Conservation (phyloP, 179 eudicot species). For the Spergularia azorica region DNA sequence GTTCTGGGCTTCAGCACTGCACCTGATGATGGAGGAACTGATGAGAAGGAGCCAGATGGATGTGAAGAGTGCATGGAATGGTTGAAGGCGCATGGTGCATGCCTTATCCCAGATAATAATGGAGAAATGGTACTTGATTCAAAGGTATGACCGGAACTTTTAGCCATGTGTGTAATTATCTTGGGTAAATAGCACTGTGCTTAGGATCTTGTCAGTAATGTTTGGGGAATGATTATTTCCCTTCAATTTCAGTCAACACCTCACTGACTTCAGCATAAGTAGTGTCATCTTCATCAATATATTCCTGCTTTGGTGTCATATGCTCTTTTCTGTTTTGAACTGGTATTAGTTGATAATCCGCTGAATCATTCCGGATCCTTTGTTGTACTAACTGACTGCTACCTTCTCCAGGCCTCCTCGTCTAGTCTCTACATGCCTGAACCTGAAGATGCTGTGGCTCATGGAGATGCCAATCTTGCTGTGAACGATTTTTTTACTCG, state of each 20-base stretch:
- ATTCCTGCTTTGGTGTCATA: neutral
- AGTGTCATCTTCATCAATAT: neutral
- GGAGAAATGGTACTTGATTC: constrained; percentile 83
- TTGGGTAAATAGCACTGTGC: neutral
- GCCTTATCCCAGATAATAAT: constrained; percentile 55
- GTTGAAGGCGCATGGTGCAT: constrained; percentile 95
- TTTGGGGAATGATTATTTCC: too few species aligned
- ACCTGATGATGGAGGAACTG: constrained; percentile 47
- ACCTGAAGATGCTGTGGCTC: constrained; percentile 95
- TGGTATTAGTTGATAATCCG: neutral
- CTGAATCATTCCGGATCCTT: neutral
- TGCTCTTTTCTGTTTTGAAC: neutral
- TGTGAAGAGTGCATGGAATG: constrained; percentile 86
- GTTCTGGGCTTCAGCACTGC: constrained; percentile 66
- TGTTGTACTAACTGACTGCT: neutral
- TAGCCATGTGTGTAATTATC: neutral
- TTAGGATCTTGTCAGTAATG: too few species aligned
- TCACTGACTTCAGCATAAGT: too few species aligned
- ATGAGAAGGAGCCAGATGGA: constrained; percentile 62
- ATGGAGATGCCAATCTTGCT: constrained; percentile 90
- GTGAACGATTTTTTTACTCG: constrained; percentile 88
- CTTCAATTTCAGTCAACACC: too few species aligned
- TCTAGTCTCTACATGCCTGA: constrained; percentile 85
- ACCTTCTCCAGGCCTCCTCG: constrained; percentile 62
- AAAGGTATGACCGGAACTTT: constrained; percentile 53